These are phyloP conservation scores for Leccinum pseudoinsigne DNA, from an alignment of 1,284 basidiomycete genomes.

Conservation along the genomic window DNA sequence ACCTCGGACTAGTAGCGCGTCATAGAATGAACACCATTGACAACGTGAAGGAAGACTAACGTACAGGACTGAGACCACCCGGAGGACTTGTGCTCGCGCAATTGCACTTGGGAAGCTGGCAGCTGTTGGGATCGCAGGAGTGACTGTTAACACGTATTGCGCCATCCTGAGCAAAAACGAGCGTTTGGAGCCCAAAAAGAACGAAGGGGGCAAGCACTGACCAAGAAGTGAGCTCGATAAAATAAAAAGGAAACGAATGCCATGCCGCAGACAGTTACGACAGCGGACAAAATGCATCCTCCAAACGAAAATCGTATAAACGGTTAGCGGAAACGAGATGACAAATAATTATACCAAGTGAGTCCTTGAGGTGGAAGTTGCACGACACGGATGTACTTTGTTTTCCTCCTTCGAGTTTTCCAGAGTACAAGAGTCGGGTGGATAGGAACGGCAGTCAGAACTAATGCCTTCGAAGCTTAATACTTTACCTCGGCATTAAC, in stretches of 20 bases:
- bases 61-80: too few species aligned
- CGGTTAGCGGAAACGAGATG: not conserved
- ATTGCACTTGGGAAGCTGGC: too few species aligned
- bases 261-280: not conserved
- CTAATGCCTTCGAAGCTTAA: not conserved
- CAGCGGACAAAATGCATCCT: not conserved
- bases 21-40: not conserved
- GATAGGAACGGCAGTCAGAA: not conserved
- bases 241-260: not conserved
- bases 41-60: too few species aligned
- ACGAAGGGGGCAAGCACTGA: not conserved
- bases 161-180: constrained; percentile 1
- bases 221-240: not conserved
- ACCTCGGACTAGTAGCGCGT: not conserved
- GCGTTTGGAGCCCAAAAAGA: not conserved
- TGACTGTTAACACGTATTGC: not conserved
- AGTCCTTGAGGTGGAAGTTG: not conserved
- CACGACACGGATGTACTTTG: not conserved
- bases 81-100: too few species aligned
- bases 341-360: not conserved
- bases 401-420: not conserved
- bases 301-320: not conserved
- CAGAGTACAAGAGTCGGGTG: not conserved
- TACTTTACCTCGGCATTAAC: not conserved
- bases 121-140: too few species aligned